These are phyloP conservation scores for Cordyceps militaris DNA, from an alignment of 2,329 filamentous ascomycete species.

Conservation along the genomic window DNA sequence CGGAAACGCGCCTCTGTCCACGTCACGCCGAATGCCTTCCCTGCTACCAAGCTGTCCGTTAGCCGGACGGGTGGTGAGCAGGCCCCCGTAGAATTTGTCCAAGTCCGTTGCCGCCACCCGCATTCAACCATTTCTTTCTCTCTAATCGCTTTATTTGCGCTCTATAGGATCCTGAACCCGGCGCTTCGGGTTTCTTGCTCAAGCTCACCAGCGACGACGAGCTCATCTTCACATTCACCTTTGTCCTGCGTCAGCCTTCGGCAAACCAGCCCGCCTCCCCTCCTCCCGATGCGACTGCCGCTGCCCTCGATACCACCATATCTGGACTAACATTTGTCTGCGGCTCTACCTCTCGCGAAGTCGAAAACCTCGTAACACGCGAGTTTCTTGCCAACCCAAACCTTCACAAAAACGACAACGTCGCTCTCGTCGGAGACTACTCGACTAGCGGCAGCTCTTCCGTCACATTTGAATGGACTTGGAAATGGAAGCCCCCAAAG, in stretches of 20 bases:
- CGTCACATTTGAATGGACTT: constrained; percentile 88
- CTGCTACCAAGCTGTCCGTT: constrained; percentile 69
- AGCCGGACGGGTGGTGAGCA: constrained; percentile 68
- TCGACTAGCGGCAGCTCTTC: constrained; percentile 75
- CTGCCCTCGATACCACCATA: constrained; percentile 63
- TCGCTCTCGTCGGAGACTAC: constrained; percentile 90
- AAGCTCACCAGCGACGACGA: constrained; percentile 89
- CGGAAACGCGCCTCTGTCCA: constrained; percentile 70
- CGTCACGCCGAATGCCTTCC: constrained; percentile 79
- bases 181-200: constrained; percentile 68
- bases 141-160: not conserved
- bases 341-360: constrained; percentile 74
- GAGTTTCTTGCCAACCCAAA: constrained; percentile 98
- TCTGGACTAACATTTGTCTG: constrained; percentile 89
- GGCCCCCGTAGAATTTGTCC: constrained; percentile 78
- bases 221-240: constrained; percentile 86
- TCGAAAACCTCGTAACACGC: constrained; percentile 87
- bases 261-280: constrained; percentile 42
- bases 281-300: constrained; percentile 54
- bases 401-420: constrained; percentile 93
- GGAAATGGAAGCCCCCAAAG: constrained; percentile 95
- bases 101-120: constrained; percentile 50
- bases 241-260: constrained; percentile 59
- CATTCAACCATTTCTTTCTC: constrained; percentile 14
- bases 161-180: constrained; percentile 67